Evolutionary conservation across 495 filamentous ascomycete genomes (phyloP).

Genomic region (Penicillium bialowiezense): DNA sequence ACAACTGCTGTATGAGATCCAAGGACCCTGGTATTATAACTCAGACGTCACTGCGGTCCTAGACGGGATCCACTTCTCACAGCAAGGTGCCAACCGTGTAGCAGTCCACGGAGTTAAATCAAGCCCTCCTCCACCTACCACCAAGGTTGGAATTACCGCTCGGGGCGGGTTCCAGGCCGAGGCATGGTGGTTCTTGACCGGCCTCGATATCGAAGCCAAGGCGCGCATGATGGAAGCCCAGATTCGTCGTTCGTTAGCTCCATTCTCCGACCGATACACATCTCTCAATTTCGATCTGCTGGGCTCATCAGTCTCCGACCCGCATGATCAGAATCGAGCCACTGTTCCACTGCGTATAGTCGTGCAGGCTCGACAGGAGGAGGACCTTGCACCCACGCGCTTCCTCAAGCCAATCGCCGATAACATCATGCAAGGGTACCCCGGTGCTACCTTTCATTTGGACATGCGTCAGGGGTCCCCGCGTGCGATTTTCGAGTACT

Average conservation of each 20-base stretch:
- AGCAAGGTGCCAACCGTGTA: constrained; percentile 37
- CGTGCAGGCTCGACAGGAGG: constrained; percentile 33
- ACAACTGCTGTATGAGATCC: constrained; percentile 60
- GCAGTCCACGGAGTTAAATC: constrained; percentile 24
- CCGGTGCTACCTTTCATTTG: constrained; percentile 40
- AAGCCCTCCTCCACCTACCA: constrained; percentile 50
- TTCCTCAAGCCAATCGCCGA: constrained; percentile 39
- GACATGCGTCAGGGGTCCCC: constrained; percentile 40
- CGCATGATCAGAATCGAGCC: constrained; percentile 32
- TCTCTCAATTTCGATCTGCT: constrained; percentile 34
- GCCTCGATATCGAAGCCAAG: constrained; percentile 48
- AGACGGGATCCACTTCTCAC: constrained; percentile 44
- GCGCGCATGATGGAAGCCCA: constrained; percentile 41
- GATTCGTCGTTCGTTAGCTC: constrained; percentile 19
- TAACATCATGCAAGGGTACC: constrained; percentile 44
- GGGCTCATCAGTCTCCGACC: constrained; percentile 27
- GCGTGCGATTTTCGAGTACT: constrained; percentile 39
- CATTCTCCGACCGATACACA: constrained; percentile 21
- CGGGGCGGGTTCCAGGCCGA: constrained; percentile 49
- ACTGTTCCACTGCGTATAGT: constrained; percentile 40
- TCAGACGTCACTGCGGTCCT: constrained; percentile 55
- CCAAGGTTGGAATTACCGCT: constrained; percentile 54
- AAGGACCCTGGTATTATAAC: constrained; percentile 57
- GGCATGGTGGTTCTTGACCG: constrained; percentile 36
- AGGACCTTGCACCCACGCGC: constrained; percentile 29